Percentiles rank a stretch among this genome's conserved stretches.
phyloP scores from a whole-genome alignment of 2,329 filamentous ascomycete species.

The Ceratocystiopsis sp. region DNA sequence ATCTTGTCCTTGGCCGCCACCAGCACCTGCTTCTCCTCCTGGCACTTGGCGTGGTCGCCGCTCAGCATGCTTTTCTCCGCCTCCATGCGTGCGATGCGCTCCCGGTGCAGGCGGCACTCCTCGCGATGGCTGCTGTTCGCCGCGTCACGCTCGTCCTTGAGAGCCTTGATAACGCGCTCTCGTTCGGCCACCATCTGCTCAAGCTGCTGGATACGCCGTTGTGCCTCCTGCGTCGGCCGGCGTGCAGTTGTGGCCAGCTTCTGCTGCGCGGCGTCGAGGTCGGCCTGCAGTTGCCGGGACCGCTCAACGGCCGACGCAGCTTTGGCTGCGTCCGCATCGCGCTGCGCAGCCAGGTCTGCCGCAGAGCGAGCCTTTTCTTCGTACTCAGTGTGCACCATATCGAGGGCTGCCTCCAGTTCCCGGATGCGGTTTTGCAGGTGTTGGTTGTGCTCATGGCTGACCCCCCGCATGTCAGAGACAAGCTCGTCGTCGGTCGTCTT shows the following conservation, averaged over 20 bases:
- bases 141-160: constrained; percentile 8
- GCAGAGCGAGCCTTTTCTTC: constrained; percentile 4
- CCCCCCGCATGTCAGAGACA: not conserved
- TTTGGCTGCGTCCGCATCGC: constrained; percentile 4
- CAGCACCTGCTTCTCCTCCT: constrained; percentile 6
- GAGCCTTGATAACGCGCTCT: constrained; percentile 10
- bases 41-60: constrained; percentile 10
- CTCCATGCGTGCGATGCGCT: constrained; percentile 8
- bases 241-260: constrained; percentile 1
- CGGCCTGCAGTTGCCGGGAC: constrained; percentile 2
- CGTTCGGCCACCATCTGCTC: constrained; percentile 10
- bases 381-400: constrained; percentile 4
- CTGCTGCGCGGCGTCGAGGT: constrained; percentile 5
- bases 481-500: constrained; percentile 5
- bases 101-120: constrained; percentile 7
- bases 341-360: constrained; percentile 1
- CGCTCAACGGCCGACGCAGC: constrained; percentile 2
- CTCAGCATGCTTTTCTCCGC: constrained; percentile 9
- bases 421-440: constrained; percentile 4
- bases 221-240: constrained; percentile 4
- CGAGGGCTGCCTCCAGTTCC: constrained; percentile 8
- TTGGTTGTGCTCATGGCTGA: constrained; percentile 5
- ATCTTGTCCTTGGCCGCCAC: constrained; percentile 3
- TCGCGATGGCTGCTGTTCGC: constrained; percentile 10
- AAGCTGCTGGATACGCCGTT: constrained; percentile 9